These are phyloP conservation scores for Ceratobasidium sp. DNA, from an alignment of 1,284 basidiomycete genomes.

Conservation along the genomic window DNA sequence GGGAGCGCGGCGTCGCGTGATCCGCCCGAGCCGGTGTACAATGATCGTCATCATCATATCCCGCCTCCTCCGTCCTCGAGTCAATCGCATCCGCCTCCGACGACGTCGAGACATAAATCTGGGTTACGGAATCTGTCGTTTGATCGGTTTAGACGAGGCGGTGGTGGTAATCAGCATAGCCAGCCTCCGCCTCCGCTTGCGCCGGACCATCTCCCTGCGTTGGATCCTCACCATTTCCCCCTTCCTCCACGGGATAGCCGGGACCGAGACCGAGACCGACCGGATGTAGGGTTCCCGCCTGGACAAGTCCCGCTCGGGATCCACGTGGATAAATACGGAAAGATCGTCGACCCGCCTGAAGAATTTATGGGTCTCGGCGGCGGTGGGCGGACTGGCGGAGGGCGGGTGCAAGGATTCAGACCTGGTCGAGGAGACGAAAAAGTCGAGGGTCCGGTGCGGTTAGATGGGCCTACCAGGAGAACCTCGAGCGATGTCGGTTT, in stretches of 20 bases:
- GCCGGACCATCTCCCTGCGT: too few species aligned
- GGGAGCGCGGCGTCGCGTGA: conserved; percentile 28
- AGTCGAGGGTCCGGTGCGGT: conserved; percentile 17
- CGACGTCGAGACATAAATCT: conserved; percentile 14
- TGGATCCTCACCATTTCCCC: background rate
- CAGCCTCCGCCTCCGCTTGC: too few species aligned
- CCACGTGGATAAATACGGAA: conserved; percentile 23
- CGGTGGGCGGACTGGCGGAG: background rate
- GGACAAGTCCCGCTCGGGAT: conserved; percentile 39
- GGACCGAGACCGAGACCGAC: background rate
- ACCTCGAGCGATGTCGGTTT: conserved; percentile 33
- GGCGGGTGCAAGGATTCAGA: conserved; percentile 31
- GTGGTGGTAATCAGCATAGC: too few species aligned
- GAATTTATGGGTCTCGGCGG: background rate
- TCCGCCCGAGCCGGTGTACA: too few species aligned
- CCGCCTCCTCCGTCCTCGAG: background rate
- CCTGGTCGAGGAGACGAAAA: conserved; percentile 27
- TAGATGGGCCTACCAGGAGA: conserved; percentile 11
- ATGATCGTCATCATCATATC: too few species aligned
- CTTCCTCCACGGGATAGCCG: too few species aligned
- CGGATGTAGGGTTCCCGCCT: conserved; percentile 19
- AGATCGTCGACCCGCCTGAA: conserved; percentile 24
- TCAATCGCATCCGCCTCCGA: conserved; percentile 3
- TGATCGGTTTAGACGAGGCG: conserved; percentile 17
- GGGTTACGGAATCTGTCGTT: conserved; percentile 24